Percentiles rank a stretch among this genome's conserved stretches.
phyloP scores from a whole-genome alignment of 139 green algal genomes.

The Chlamydomonas schloesseri region DNA sequence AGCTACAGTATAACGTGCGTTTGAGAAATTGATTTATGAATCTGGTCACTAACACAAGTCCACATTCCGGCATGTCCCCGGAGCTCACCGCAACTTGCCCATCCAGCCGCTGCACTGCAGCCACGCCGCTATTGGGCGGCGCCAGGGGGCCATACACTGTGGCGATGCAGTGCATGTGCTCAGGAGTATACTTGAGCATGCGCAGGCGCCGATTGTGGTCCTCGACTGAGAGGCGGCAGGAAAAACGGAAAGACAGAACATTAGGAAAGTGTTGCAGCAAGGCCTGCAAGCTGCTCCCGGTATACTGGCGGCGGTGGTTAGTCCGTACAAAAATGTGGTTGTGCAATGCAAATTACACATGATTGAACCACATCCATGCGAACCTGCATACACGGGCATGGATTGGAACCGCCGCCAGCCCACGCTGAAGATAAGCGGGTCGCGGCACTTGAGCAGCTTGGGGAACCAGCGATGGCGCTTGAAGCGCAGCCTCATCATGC shows the following conservation, averaged over 20 bases:
- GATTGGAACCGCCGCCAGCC: conserved; percentile 97
- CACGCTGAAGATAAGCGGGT: conserved; percentile 93
- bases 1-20: too few relatives aligned
- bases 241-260: background rate
- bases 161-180: conserved; percentile 98
- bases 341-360: too few relatives aligned
- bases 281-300: too few relatives aligned
- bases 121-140: conserved; percentile 87
- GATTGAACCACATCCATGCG: conserved; percentile 32
- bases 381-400: conserved; percentile 86
- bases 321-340: too few relatives aligned
- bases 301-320: too few relatives aligned
- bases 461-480: conserved; percentile 72
- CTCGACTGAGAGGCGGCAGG: conserved; percentile 64
- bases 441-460: conserved; percentile 91
- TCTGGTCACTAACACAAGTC: too few relatives aligned
- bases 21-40: too few relatives aligned
- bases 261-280: too few relatives aligned
- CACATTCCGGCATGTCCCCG: too few relatives aligned
- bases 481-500: conserved; percentile 75
- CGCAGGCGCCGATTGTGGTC: conserved; percentile 91
- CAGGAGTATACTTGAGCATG: conserved; percentile 97
- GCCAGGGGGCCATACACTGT: conserved; percentile 84
- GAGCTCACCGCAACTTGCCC: conserved; percentile 28
- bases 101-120: conserved; percentile 69